A percentile compares a stretch with the other conserved stretches of the same genome.
Evolutionary conservation across 345 rosid species (phyloP).

Genomic region (Eutrema yunnanense): DNA sequence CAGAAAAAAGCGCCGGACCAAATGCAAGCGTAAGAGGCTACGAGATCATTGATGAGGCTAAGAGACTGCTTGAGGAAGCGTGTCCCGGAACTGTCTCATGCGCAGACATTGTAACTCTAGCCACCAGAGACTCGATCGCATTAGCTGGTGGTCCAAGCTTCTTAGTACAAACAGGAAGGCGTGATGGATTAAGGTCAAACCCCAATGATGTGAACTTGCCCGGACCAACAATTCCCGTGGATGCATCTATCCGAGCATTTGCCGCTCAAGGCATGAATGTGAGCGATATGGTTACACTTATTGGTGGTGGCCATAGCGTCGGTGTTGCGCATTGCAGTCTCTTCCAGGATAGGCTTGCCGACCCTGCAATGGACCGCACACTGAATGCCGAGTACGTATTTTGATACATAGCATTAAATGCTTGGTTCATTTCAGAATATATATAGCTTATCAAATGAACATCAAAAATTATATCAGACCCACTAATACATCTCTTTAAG

Average conservation of each 20-base stretch:
- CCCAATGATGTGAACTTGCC: conserved; percentile 50
- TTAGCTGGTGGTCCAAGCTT: conserved; percentile 55
- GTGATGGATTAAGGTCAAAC: conserved; percentile 51
- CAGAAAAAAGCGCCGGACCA: conserved; percentile 33
- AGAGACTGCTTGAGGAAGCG: conserved; percentile 22
- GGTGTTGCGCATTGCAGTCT: conserved; percentile 60
- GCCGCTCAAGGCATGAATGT: conserved; percentile 33
- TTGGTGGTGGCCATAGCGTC: conserved; percentile 66
- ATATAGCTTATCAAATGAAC: not conserved
- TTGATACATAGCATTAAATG: not conserved
- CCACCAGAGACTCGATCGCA: conserved; percentile 51
- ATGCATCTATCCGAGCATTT: conserved; percentile 34
- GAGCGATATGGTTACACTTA: conserved; percentile 60
- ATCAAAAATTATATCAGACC: not conserved
- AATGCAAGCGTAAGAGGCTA: conserved; percentile 30
- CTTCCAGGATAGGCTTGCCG: conserved; percentile 45
- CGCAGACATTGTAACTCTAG: conserved; percentile 43
- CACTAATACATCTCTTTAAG: not conserved
- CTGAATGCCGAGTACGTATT: conserved; percentile 24
- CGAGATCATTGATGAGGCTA: conserved; percentile 30
- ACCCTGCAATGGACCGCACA: conserved; percentile 47
- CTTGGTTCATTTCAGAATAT: not conserved
- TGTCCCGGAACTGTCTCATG: conserved; percentile 29
- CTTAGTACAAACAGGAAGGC: conserved; percentile 48
- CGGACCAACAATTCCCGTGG: conserved; percentile 38